Conservation (phyloP, 139 green algal genomes). For the Gonium pectorale region DNA sequence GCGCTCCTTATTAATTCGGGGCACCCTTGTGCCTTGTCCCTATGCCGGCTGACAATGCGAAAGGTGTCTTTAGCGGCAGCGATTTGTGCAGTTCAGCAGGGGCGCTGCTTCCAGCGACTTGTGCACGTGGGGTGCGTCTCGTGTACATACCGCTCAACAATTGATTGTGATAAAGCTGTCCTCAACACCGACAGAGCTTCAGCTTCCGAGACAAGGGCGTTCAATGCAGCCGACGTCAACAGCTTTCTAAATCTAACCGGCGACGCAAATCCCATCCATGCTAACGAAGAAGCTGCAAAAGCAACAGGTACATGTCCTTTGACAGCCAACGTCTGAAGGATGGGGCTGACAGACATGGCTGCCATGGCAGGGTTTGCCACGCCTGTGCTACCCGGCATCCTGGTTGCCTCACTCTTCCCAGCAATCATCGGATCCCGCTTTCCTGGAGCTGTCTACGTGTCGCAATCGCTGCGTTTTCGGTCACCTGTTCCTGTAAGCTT, state of each 20-base stretch:
- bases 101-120: too few species aligned
- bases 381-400: constrained; percentile 77
- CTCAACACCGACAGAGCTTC: background rate
- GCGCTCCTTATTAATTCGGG: too few species aligned
- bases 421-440: constrained; percentile 78
- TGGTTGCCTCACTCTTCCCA: constrained; percentile 81
- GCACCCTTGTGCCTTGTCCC: too few species aligned
- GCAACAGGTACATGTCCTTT: constrained; percentile 33
- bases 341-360: background rate
- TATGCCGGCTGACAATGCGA: too few species aligned
- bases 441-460: constrained; percentile 77
- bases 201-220: background rate
- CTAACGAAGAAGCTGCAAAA: background rate
- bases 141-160: too few species aligned
- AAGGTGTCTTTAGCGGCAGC: too few species aligned
- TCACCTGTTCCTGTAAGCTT: constrained; percentile 53
- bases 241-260: constrained; percentile 68
- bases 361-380: constrained; percentile 42
- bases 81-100: too few species aligned
- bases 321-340: background rate
- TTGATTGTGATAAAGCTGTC: too few species aligned
- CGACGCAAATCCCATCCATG: constrained; percentile 78
- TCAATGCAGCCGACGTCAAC: background rate
- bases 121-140: too few species aligned
- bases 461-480: constrained; percentile 77